phyloP scores from a whole-genome alignment of 345 rosid species.

The Linum lewisii region DNA sequence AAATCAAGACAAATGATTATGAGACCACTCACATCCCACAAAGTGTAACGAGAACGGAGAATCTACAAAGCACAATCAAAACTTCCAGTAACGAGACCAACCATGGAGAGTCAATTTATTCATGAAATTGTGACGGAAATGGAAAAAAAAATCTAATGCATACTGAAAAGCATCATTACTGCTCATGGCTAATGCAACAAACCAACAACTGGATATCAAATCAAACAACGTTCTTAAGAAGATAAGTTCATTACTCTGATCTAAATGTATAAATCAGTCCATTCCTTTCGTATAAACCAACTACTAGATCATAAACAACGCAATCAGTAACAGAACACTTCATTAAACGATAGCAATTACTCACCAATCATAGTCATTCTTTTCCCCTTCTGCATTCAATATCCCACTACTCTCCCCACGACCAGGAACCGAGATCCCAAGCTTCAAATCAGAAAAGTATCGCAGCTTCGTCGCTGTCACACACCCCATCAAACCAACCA shows the following conservation, averaged over 20 bases:
- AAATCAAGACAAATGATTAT: slow-evolving; percentile 16
- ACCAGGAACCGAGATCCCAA: slow-evolving; percentile 59
- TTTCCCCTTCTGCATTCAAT: slow-evolving; percentile 76
- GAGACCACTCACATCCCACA: background rate
- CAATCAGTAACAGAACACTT: slow-evolving; percentile 1
- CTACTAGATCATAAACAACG: background rate
- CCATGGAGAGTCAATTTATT: background rate
- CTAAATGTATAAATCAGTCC: too few species aligned
- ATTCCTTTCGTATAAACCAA: too few species aligned
- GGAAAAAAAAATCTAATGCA: background rate
- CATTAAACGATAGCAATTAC: slow-evolving; percentile 11
- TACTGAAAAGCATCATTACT: slow-evolving; percentile 3
- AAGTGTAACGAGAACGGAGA: background rate
- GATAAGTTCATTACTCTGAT: too few species aligned
- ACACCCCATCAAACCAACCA: slow-evolving; percentile 13
- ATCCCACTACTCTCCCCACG: slow-evolving; percentile 86
- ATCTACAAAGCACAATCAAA: background rate
- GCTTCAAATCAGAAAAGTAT: slow-evolving; percentile 67
- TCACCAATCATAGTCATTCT: slow-evolving; percentile 97
- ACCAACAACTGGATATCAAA: background rate
- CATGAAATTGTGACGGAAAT: background rate
- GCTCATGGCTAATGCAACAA: slow-evolving; percentile 9
- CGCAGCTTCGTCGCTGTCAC: slow-evolving; percentile 69
- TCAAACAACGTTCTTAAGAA: too few species aligned
- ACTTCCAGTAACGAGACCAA: background rate